Percentiles rank a stretch among this genome's conserved stretches.
phyloP scores from a whole-genome alignment of 176 grass and related monocot species.

The Oryza meyeriana region DNA sequence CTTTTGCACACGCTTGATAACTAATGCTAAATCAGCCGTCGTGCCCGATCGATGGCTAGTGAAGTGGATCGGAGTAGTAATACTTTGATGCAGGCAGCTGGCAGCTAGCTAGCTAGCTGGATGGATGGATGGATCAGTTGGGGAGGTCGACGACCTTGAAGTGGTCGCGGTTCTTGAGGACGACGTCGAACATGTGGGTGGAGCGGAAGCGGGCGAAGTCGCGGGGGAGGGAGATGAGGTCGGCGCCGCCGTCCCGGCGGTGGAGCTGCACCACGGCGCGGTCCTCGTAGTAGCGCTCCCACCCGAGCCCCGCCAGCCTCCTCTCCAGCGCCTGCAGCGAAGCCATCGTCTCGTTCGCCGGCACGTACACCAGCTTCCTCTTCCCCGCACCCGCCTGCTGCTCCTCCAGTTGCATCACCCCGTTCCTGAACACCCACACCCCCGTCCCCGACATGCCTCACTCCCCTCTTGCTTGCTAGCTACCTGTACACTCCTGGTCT shows the following conservation, averaged over 20 bases:
- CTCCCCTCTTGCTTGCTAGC: no score
- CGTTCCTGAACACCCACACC: slow-evolving; percentile 57
- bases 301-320: slow-evolving; percentile 36
- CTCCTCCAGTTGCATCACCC: slow-evolving; percentile 16
- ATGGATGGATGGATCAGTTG: not conserved
- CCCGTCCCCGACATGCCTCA: slow-evolving; percentile 20
- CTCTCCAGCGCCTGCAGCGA: slow-evolving; percentile 33
- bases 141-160: slow-evolving; percentile 49
- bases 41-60: no score
- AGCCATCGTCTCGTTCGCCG: slow-evolving; percentile 31
- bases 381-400: not conserved
- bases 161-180: slow-evolving; percentile 50
- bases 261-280: slow-evolving; percentile 46
- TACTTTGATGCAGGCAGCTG: no score
- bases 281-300: slow-evolving; percentile 58
- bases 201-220: slow-evolving; percentile 48
- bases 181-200: slow-evolving; percentile 58
- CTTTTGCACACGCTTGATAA: no score
- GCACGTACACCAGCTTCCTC: slow-evolving; percentile 29
- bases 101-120: not conserved
- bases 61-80: no score
- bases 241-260: slow-evolving; percentile 27
- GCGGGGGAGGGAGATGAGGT: slow-evolving; percentile 52
- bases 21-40: no score
- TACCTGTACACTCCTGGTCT: no score